A percentile compares a stretch with the other conserved stretches of the same genome.
Conservation (phyloP, 2,329 filamentous ascomycete species). For the Xylariales sp. region DNA sequence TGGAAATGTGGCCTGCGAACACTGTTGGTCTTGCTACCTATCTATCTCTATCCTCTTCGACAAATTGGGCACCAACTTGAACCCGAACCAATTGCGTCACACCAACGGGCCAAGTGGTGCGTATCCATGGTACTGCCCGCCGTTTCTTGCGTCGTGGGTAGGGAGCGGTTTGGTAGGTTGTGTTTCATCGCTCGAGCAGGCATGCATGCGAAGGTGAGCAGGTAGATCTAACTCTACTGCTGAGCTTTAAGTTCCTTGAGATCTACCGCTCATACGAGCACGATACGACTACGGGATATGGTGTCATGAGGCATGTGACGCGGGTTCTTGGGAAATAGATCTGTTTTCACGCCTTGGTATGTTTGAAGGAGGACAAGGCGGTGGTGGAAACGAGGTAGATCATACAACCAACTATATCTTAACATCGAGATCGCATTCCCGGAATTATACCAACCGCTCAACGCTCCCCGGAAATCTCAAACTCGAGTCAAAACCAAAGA, state of each 20-base stretch:
- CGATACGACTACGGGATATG: slow-evolving; percentile 4
- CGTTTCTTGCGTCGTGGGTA: neutral
- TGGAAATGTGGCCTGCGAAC: slow-evolving; percentile 12
- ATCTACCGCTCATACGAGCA: neutral
- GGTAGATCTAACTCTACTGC: neutral
- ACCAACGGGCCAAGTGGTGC: no score
- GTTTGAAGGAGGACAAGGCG: neutral
- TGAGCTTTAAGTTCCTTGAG: neutral
- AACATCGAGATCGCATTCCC: neutral
- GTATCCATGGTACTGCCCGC: neutral
- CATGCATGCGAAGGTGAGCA: slow-evolving; percentile 1
- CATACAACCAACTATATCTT: neutral
- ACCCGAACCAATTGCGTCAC: neutral
- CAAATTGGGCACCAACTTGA: slow-evolving; percentile 2
- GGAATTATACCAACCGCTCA: neutral
- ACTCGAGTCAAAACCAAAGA: neutral
- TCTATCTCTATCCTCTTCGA: slow-evolving; percentile 8
- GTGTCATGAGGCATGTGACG: slow-evolving; percentile 14
- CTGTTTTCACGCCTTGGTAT: slow-evolving; percentile 5
- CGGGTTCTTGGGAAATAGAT: slow-evolving; percentile 6
- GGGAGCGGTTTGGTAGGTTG: neutral
- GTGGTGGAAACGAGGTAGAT: neutral
- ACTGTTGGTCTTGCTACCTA: neutral
- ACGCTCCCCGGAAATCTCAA: neutral
- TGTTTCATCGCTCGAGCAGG: slow-evolving; percentile 5